phyloP scores from a whole-genome alignment of 2,329 filamentous ascomycete genomes.

The Arachnomyces sp. region DNA sequence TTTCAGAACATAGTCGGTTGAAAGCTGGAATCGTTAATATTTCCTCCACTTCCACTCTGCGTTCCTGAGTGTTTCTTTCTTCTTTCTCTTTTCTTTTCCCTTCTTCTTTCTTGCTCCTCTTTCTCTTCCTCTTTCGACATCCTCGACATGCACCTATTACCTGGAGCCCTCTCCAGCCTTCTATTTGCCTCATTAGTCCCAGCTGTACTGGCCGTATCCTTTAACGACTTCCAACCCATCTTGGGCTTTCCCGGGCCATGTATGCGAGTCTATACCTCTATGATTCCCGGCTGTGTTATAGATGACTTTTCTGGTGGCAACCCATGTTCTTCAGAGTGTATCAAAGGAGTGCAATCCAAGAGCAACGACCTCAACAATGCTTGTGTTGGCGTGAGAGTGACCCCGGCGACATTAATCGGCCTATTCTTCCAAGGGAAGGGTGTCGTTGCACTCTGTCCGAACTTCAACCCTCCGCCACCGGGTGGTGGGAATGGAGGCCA shows the following conservation, averaged over 20 bases:
- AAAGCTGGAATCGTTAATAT: too few species aligned
- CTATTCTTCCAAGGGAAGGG: conserved; percentile 13
- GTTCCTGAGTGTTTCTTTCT: too few species aligned
- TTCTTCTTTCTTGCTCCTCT: too few species aligned
- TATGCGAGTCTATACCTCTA: conserved; percentile 2
- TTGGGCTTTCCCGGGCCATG: conserved; percentile 2
- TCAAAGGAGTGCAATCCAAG: conserved; percentile 10
- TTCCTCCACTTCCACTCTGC: too few species aligned
- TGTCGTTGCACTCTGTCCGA: conserved; percentile 13
- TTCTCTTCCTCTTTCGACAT: too few species aligned
- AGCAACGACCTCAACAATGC: conserved; percentile 8
- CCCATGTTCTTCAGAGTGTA: conserved; percentile 14
- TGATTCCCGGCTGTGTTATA: not conserved
- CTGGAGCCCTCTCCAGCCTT: too few species aligned
- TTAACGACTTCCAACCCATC: conserved; percentile 1
- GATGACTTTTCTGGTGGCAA: conserved; percentile 8
- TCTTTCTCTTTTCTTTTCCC: too few species aligned
- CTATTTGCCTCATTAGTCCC: not conserved
- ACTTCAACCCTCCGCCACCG: not conserved
- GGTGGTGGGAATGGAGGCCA: not conserved
- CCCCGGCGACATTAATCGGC: conserved; percentile 15
- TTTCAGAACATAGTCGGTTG: too few species aligned
- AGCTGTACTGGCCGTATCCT: conserved; percentile 1
- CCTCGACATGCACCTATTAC: too few species aligned
- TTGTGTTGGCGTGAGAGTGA: conserved; percentile 12